Conservation (phyloP, 768 basidiomycete species). For the Russula vinacea region DNA sequence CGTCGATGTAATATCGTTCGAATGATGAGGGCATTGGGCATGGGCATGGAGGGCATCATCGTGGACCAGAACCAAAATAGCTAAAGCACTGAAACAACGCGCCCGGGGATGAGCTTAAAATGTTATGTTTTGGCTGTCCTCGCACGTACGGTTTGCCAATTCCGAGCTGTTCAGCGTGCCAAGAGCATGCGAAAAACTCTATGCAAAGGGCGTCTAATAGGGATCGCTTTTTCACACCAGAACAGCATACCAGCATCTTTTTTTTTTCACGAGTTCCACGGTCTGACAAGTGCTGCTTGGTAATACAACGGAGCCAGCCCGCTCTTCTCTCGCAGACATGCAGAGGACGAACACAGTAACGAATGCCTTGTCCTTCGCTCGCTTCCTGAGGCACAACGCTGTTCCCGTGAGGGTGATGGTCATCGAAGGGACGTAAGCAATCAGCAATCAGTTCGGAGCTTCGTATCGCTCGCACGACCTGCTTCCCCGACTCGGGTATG, state of each 20-base stretch:
- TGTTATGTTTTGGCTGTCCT: background rate
- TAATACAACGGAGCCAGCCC: background rate
- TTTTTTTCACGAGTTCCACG: background rate
- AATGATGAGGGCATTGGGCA: too few relatives aligned
- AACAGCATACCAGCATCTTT: background rate
- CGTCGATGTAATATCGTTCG: background rate
- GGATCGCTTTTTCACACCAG: background rate
- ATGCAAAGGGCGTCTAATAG: background rate
- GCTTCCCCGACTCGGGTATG: background rate
- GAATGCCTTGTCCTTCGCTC: background rate
- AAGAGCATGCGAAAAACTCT: background rate
- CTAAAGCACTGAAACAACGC: background rate
- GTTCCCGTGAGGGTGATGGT: background rate
- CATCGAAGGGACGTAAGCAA: constrained; percentile 9
- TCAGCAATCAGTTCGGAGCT: background rate
- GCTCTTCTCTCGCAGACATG: background rate
- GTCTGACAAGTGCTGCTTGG: background rate
- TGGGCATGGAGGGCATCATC: too few relatives aligned
- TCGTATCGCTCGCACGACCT: background rate
- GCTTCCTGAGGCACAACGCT: background rate
- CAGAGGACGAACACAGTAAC: background rate
- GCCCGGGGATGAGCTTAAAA: constrained; percentile 4
- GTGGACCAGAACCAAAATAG: background rate
- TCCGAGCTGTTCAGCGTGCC: background rate
- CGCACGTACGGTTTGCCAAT: background rate